Conservation (phyloP, 1,139 yeast species). For the Zygotorulaspora mrakii region DNA sequence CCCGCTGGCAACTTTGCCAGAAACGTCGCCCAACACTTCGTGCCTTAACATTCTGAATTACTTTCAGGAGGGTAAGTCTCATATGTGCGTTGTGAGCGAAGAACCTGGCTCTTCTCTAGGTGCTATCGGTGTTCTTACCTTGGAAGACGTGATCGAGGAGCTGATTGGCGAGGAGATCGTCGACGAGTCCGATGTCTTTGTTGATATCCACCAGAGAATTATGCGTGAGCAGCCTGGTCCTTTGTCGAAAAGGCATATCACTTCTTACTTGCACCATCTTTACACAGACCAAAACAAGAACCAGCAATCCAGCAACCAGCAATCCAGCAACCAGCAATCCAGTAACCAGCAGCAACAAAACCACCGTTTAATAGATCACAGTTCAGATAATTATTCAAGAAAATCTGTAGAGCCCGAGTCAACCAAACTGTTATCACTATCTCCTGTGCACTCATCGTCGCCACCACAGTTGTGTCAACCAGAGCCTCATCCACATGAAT, state of each 20-base stretch:
- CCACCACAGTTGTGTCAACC: slow-evolving; percentile 2
- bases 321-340: no score
- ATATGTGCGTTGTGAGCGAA: slow-evolving; percentile 90
- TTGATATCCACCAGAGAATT: slow-evolving; percentile 84
- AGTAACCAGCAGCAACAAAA: no score
- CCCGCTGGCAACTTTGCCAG: slow-evolving; percentile 94
- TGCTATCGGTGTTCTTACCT: slow-evolving; percentile 84
- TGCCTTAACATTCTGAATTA: slow-evolving; percentile 90
- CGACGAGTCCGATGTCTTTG: slow-evolving; percentile 93
- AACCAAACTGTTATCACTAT: not conserved
- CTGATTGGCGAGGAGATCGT: slow-evolving; percentile 96
- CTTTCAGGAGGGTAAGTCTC: slow-evolving; percentile 96
- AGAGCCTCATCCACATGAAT: not conserved
- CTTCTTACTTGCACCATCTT: slow-evolving; percentile 62
- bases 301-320: not conserved
- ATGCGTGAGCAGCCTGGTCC: slow-evolving; percentile 85
- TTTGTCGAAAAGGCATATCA: slow-evolving; percentile 64
- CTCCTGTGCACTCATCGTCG: slow-evolving; percentile 1
- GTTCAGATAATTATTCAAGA: not conserved
- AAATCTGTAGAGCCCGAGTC: not conserved
- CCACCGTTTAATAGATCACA: no score
- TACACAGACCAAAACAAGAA: slow-evolving; percentile 26
- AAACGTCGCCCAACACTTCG: slow-evolving; percentile 86
- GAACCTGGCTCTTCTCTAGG: slow-evolving; percentile 86
- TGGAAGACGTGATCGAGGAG: slow-evolving; percentile 96